A percentile compares a stretch with the other conserved stretches of the same genome.
phyloP scores from a whole-genome alignment of 2,329 filamentous ascomycete genomes.

The Lasiodiplodia sp. region DNA sequence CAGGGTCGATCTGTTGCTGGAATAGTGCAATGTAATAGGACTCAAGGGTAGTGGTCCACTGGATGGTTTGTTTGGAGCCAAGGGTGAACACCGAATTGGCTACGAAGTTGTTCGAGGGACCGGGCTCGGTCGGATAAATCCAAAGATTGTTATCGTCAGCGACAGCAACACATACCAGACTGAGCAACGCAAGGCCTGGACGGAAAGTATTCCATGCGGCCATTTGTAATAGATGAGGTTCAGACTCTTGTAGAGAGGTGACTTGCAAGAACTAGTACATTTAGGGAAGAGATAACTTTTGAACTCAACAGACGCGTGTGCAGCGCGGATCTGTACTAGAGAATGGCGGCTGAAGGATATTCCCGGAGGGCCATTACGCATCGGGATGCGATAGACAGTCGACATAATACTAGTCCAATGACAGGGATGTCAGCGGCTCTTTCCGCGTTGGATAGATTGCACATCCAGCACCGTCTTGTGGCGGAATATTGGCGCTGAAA shows the following conservation, averaged over 20 bases:
- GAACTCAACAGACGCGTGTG: too few relatives aligned
- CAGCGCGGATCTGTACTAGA: too few relatives aligned
- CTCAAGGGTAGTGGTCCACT: slow-evolving; percentile 9
- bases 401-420: too few relatives aligned
- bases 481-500: too few relatives aligned
- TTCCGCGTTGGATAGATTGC: too few relatives aligned
- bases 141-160: slow-evolving; percentile 11
- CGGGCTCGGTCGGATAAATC: slow-evolving; percentile 11
- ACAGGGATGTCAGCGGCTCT: too few relatives aligned
- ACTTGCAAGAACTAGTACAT: neutral
- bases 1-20: slow-evolving; percentile 5
- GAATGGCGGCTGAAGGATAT: too few relatives aligned
- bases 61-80: neutral
- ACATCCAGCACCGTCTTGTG: too few relatives aligned
- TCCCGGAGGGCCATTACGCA: too few relatives aligned
- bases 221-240: neutral
- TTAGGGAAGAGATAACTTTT: neutral
- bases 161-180: neutral
- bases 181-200: neutral
- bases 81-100: neutral
- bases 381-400: too few relatives aligned
- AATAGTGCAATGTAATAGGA: neutral
- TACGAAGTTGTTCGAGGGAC: slow-evolving; percentile 16
- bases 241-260: neutral
- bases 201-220: neutral